Evolutionary conservation across 1,139 yeast genomes (phyloP), one percentile per base, ranked within the genome.

Genomic region (Geotrichum siamense): DNA sequence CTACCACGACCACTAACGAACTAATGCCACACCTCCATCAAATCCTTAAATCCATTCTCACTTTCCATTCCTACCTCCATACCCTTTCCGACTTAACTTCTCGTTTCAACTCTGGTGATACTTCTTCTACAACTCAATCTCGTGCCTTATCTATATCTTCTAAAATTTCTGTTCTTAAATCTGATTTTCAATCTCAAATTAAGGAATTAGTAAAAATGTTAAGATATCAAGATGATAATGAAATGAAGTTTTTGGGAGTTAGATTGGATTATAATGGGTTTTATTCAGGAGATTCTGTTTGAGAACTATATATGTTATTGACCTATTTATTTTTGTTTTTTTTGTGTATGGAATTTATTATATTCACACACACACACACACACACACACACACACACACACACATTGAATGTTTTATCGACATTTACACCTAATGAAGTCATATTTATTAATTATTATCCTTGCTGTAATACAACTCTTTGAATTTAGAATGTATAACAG

Each of bases 211-310:
- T 64, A 13, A 48, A 51, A 20, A 59, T 57, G 20, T 54, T 64
- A 33, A 52, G 59, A 12, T 44, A 52, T 15, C 61, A 61, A 39
- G 56, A 54, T 19, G 65, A 64, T 38, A 51, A 55, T 26, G 69
- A 65, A 44, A 63, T 65, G 63, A 48, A 64, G 41, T 63, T 65
- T 39, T 49, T 65, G 31, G 66, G 65, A 1, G 62, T 63, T 5
- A 56, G 69, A 27, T 54, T 65, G 36, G 64, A 65, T 45, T 65
- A 62, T 42, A 65, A 65, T 47, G 63, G 59, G 32, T 63, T 56
- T 45, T 65, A 65, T 41, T 22, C 47, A 20, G 20, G 46, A 17
- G 10, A 38, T 36, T 19, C 37, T 16, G 16, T 3, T 15, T 16
- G 13, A n/a, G 5, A 10, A 31, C 13, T 10, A 10, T 10, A 13